Conservation (phyloP, 108 stramenopile genomes). For the Skeletonema marinoi region DNA sequence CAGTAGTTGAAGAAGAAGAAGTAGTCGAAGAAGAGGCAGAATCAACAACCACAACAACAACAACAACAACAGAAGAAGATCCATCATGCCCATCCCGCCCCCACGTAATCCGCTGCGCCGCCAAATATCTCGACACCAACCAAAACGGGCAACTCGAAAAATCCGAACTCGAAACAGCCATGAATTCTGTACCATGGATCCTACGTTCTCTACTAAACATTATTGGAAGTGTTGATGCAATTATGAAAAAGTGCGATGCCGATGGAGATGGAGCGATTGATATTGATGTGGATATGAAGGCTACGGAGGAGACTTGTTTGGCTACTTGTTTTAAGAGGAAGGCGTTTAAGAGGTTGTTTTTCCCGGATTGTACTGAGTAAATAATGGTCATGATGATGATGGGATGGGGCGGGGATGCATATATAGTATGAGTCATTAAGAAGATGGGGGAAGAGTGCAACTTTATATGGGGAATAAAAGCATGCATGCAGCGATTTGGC, state of each 20-base stretch:
- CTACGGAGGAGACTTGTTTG: slow-evolving; percentile 78
- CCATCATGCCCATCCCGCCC: slow-evolving; percentile 76
- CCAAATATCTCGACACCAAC: slow-evolving; percentile 73
- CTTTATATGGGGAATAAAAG: too few species aligned
- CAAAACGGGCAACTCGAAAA: slow-evolving; percentile 76
- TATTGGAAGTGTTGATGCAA: slow-evolving; percentile 35
- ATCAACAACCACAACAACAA: background rate
- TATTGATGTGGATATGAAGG: slow-evolving; percentile 80
- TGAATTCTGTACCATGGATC: slow-evolving; percentile 65
- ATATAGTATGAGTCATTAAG: too few species aligned
- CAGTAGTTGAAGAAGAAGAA: background rate
- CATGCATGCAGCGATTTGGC: too few species aligned
- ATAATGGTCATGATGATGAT: too few species aligned
- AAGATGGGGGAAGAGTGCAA: too few species aligned
- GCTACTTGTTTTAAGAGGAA: slow-evolving; percentile 86
- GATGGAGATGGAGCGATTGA: slow-evolving; percentile 75
- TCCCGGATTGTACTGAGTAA: slow-evolving; percentile 90
- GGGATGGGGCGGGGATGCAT: too few species aligned
- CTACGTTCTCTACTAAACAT: slow-evolving; percentile 55
- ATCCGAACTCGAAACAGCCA: slow-evolving; percentile 70
- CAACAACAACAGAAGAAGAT: slow-evolving; percentile 40
- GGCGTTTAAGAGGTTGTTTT: slow-evolving; percentile 82
- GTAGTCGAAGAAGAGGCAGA: background rate
- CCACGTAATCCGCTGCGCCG: slow-evolving; percentile 79
- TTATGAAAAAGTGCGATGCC: slow-evolving; percentile 45